Percentiles rank a stretch among this genome's conserved stretches.
Conservation (phyloP, 2,329 filamentous ascomycete genomes). For the Neoscytalidium dimidiatum region DNA sequence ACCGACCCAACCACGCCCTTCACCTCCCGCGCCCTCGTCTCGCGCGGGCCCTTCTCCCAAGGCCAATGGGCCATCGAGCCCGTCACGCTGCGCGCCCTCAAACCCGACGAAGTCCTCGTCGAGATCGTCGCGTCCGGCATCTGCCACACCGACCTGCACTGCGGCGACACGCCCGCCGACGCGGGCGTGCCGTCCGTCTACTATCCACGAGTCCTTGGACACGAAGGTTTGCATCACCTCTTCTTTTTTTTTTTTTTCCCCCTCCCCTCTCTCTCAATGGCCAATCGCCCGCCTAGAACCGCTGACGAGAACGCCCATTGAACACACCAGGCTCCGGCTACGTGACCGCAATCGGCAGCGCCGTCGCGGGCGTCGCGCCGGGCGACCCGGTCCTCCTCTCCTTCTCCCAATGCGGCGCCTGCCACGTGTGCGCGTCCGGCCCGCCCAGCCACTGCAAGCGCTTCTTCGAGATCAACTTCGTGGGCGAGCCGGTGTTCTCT, state of each 20-base stretch:
- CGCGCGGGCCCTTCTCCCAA: conserved; percentile 35
- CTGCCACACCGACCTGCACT: conserved; percentile 56
- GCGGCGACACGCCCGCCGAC: conserved; percentile 32
- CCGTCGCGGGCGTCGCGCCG: conserved; percentile 40
- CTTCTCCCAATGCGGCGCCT: conserved; percentile 14
- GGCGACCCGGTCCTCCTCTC: conserved; percentile 48
- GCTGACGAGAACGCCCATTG: neutral
- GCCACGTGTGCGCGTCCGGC: conserved; percentile 14
- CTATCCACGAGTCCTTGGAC: conserved; percentile 52
- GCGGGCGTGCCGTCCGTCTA: conserved; percentile 32
- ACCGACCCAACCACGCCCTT: neutral
- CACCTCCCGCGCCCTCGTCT: conserved; percentile 35
- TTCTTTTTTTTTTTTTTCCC: no score
- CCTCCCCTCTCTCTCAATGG: neutral
- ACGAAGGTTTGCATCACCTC: conserved; percentile 55
- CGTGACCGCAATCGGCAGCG: conserved; percentile 44
- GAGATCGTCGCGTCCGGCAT: conserved; percentile 55
- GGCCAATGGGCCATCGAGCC: conserved; percentile 42
- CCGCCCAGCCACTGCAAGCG: conserved; percentile 17
- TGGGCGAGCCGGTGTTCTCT: conserved; percentile 14
- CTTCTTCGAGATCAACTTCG: conserved; percentile 18
- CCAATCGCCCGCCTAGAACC: neutral
- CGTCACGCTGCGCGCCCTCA: conserved; percentile 32
- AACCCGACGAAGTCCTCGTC: conserved; percentile 51
- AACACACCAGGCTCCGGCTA: conserved; percentile 39